These are phyloP conservation scores for Guadua angustifolia DNA, from an alignment of 176 grass and related monocot species.

Conservation along the genomic window DNA sequence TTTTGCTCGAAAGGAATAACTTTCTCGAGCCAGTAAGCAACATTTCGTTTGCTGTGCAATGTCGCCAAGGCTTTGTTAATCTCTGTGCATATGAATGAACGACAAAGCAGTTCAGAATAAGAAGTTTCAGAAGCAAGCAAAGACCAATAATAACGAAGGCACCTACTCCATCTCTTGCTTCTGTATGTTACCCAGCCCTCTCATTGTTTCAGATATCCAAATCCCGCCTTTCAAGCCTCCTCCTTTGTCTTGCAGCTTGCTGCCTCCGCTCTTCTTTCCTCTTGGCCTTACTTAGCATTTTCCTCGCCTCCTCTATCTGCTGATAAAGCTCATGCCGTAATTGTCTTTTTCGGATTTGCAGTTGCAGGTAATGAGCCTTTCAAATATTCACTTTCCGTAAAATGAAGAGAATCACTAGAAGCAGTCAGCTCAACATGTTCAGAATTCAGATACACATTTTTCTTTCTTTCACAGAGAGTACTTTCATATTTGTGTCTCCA, in stretches of 20 bases:
- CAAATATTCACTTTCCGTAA: neutral
- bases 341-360: neutral
- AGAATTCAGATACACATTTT: neutral
- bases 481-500: neutral
- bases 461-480: neutral
- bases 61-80: neutral
- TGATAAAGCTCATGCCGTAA: neutral
- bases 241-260: constrained; percentile 7
- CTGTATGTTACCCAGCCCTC: constrained; percentile 26
- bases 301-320: neutral
- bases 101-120: constrained; percentile 22
- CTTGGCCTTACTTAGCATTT: constrained; percentile 21
- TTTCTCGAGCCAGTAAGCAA: constrained; percentile 10
- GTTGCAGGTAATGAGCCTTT: neutral
- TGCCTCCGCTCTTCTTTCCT: constrained; percentile 22
- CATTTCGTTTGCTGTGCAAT: constrained; percentile 6
- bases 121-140: constrained; percentile 43
- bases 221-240: constrained; percentile 57
- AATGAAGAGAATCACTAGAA: neutral
- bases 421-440: neutral
- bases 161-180: constrained; percentile 65
- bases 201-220: constrained; percentile 56
- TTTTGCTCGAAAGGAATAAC: constrained; percentile 24
- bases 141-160: neutral
- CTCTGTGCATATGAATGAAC: neutral